Evolutionary conservation across 495 filamentous ascomycete species (phyloP), one percentile per base, ranked within the genome.

Genomic region (Usnea hakonensis): DNA sequence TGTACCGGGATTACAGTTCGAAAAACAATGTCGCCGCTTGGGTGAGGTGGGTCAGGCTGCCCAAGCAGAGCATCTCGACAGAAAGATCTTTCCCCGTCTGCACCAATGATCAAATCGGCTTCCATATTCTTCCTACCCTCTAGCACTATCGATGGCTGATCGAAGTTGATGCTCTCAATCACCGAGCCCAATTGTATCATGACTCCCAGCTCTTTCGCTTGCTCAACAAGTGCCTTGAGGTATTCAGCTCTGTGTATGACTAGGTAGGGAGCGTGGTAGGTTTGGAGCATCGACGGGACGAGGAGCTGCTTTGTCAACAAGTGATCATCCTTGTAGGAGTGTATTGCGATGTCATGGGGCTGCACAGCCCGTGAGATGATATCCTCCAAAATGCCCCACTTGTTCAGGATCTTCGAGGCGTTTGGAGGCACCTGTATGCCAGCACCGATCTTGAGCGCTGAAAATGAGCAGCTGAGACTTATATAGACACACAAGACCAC

Each of bases 371-470:
- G 65, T 23, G 72, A 69, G 64, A 72, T 68, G 26, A 85, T 60
- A 3, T 68, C 68, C 4, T 75, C 66, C 10, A 72, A 72, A 2
- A 86, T 74, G 11, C 77, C 70, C 84, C 84, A 87, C 60, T 21
- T 65, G 30, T 74, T 74, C 19, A 84, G 73, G 26, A 84, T 71
- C 1, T 75, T 73, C 1, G 75, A 72, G 2, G 74, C 72, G 61
- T 85, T 85, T 4, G 83, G 77, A 5, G 81, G 75, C 54, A 84
- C 76, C 58, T 85, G 81, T 61, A 84, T 83, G 5, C 83, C 83
- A 6, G 82, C 82, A 1, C 83, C 83, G 33, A 79, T 71, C 75
- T 77, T 36, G 19, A 17, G 10, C 33, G 0, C 35, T 37, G 11
- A 32, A 11, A 5, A 36, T 55, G 19, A 55, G 53, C 32, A n/a